Evolutionary conservation across 768 basidiomycete species (phyloP), one percentile per base, ranked within the genome.

Genomic region (Collybia mongolica): DNA sequence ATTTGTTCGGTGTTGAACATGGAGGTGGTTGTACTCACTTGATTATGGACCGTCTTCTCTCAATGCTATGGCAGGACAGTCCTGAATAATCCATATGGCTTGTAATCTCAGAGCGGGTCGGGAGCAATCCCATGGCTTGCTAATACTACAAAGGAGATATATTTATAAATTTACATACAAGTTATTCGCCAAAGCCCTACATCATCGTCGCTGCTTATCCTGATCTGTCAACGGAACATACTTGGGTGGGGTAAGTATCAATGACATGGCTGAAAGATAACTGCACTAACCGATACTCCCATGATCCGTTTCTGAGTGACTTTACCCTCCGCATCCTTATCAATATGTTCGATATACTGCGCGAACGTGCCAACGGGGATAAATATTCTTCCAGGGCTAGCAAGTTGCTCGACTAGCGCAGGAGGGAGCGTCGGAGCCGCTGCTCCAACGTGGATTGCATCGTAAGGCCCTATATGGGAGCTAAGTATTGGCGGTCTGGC

Each of bases 401-500:
- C 84, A 2, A 93, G 82, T 60, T 96, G 94, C 12, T 88, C 82
- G 23, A 98, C 65, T 1, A 98, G 79, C 0, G 76, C 65, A 18
- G 78, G 65, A 0, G 95, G 94, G 12, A 93, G 68, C 0, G 61
- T 74, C 0, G 90, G 87, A 0, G 95, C 85, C 0, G 96, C 95
- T 0, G 96, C 96, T 3, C 96, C 96, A 32, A 98, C 95, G 57
- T 98, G 95, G 44, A 98, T 97, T 0, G 83, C 86, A 53, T 92
- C 80, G 61, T 84, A 93, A 0, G 88, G 88, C 2, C 76, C 85
- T 82, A 52, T 40, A n/a, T 22, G 15, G 11, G 23, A 18, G 15
- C 24, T 39, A 6, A 11, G 6, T 22, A 1, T 24, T 29, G 23
- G 8, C 19, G 14, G n/a, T 7, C 26, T 20, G 15, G 5, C 39